Evolutionary conservation across 2,329 filamentous ascomycete genomes (phyloP), one percentile per base, ranked within the genome.

Genomic region (Botrytis squamosa): DNA sequence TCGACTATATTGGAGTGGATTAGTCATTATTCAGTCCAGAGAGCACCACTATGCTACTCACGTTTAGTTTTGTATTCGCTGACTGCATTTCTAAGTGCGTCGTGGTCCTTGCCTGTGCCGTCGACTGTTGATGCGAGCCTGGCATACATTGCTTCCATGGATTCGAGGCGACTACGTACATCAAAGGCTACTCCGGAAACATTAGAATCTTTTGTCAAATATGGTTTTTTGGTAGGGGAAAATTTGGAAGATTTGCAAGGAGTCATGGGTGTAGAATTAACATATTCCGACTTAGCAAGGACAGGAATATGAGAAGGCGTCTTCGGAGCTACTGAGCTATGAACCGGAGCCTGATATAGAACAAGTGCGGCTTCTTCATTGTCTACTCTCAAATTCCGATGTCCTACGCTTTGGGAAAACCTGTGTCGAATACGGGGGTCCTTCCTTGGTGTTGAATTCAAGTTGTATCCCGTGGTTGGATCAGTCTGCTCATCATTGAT

Each of bases 151-250:
- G 86, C 85, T 79, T 97, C 93, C 83, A 98, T 91, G 74, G 90
- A 88, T 76, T 91, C 90, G 77, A 98, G 88, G 76, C 91, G 90
- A 75, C 89, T 89, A 78, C 94, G 91, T 77, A 94, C 90, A 81
- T 98, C 94, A 88, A 92, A 95, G 79, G 88, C 92, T 93, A 88
- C 76, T 83, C 81, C 83, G 78, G 85, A 86, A 77, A 88, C 84
- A 87, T 93, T 91, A 90, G 94, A 93, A 86, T 91, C 84, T 84
- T 90, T 92, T 77, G 88, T 91, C 79, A 95, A 85, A 85, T 87
- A 95, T 1, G 81, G 79, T 22, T 81, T 82, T 77, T 88, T 87
- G 66, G 81, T 80, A 77, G 81, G 76, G 74, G 81, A 80, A 74
- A 79, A 77, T 74, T 77, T 81, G 52, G 77, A 83, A 74, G 85